phyloP scores from a whole-genome alignment of 2,329 filamentous ascomycete species.

The Nemania diffusa region DNA sequence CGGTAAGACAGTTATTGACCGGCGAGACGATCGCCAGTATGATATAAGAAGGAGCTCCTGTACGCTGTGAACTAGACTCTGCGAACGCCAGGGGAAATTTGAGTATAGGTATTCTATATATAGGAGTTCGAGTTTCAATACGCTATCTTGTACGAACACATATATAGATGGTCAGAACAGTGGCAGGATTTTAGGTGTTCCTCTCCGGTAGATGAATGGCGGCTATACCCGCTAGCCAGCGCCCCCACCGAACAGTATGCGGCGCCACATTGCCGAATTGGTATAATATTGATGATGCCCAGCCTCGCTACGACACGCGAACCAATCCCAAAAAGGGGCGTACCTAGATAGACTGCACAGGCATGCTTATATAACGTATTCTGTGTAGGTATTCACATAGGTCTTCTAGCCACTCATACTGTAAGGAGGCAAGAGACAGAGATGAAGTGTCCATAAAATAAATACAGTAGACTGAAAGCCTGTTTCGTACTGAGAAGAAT shows the following conservation, averaged over 20 bases:
- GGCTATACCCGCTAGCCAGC: slow-evolving; percentile 26
- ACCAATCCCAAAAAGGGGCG: slow-evolving; percentile 17
- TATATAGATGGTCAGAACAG: too few species aligned
- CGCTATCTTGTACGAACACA: too few species aligned
- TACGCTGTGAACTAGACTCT: not conserved
- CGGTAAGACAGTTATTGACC: slow-evolving; percentile 16
- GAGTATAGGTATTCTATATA: not conserved
- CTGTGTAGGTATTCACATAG: too few species aligned
- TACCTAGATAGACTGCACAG: not conserved
- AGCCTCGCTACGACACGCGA: slow-evolving; percentile 16
- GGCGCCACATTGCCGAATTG: slow-evolving; percentile 14
- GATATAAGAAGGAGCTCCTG: not conserved
- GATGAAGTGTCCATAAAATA: too few species aligned
- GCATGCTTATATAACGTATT: too few species aligned
- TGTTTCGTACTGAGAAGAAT: not conserved
- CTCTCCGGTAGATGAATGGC: not conserved
- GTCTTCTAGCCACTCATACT: too few species aligned
- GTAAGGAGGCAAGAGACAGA: too few species aligned
- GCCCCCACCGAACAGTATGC: not conserved
- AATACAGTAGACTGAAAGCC: not conserved
- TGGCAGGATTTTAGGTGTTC: too few species aligned
- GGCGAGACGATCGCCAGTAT: not conserved
- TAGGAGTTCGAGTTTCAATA: too few species aligned
- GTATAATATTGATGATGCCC: slow-evolving; percentile 28
- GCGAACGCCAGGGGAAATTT: not conserved